Base-by-base conservation (phyloP, 495 filamentous ascomycete genomes). In the Aspergillus coremiiformis region DNA sequence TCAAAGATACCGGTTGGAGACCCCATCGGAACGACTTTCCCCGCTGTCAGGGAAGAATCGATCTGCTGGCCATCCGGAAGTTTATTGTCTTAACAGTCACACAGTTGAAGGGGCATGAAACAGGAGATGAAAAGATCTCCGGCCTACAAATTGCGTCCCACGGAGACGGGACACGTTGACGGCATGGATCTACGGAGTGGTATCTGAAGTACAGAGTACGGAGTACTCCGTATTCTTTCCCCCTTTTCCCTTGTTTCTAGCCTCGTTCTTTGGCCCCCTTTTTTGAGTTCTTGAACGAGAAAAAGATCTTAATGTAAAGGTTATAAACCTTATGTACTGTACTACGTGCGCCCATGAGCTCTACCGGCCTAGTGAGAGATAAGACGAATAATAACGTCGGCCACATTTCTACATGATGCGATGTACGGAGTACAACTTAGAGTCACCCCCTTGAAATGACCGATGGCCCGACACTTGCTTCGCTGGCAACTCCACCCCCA, bases 401-500 rank as follows among this genome's bases (percentile, higher is more conserved):
- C 6, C 32, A 35, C 32, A 27, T 27, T 4, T 8, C 14, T 35
- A 12, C 27, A 30, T 30, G 24, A 27, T 27, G 27, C 27, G 27
- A 30, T n/a, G 24, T 27, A 8, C 8, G 24, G 24, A 4, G 14
- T 17, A 65, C 43, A 65, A 29, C 50, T 59, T 62, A 6, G 59
- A 56, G 20, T 6, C 32, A 15, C 12, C 5, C 14, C 33, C 33
- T 14, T 53, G n/a, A 17, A 32, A n/a, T 44, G 61, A 63, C 14
- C 66, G 61, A 58, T 68, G 64, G 7, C 66, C 66, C 24, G 51
- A 54, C 19, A 60, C 63, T 30, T 51, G 30, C 27, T 57, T 48
- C 9, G 49, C 49, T 0, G 65, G 67, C 26, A 70, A 44, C 35
- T 70, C 65, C 33, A 60, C 37, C 1, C 65, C 67, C 67, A 70